phyloP scores from a whole-genome alignment of 2,329 filamentous ascomycete genomes.

The Colletotrichum somersetense region DNA sequence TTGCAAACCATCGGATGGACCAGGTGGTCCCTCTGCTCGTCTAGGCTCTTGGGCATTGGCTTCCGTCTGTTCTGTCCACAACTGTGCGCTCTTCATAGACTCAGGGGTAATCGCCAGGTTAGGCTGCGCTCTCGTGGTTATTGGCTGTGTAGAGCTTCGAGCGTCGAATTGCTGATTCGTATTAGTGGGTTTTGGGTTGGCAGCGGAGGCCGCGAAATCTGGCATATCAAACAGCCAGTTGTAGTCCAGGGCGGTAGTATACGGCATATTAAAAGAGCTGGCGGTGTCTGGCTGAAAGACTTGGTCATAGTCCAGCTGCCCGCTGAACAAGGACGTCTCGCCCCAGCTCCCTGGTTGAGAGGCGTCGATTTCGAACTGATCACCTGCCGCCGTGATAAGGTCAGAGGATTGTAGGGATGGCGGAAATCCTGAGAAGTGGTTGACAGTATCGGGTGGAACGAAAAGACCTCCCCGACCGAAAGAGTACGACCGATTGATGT shows the following conservation, averaged over 20 bases:
- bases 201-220: conserved; percentile 44
- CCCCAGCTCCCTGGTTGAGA: conserved; percentile 22
- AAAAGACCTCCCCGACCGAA: conserved; percentile 13
- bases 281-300: conserved; percentile 72
- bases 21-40: conserved; percentile 17
- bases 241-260: conserved; percentile 72
- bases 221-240: conserved; percentile 71
- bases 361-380: conserved; percentile 2
- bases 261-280: conserved; percentile 74
- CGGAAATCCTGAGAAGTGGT: conserved; percentile 25
- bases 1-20: conserved; percentile 33
- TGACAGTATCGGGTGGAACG: conserved; percentile 1
- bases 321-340: conserved; percentile 10
- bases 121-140: conserved; percentile 23
- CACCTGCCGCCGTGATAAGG: neutral
- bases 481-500: neutral
- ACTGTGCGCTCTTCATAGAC: conserved; percentile 45
- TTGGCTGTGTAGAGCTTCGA: neutral
- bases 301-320: conserved; percentile 59
- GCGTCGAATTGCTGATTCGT: neutral
- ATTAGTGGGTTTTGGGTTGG: neutral
- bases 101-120: conserved; percentile 41
- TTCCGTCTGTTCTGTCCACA: conserved; percentile 42
- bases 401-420: conserved; percentile 9
- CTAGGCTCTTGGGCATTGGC: neutral